Conservation (phyloP, 805 yeast species). For the Yamadazyma olivae region DNA sequence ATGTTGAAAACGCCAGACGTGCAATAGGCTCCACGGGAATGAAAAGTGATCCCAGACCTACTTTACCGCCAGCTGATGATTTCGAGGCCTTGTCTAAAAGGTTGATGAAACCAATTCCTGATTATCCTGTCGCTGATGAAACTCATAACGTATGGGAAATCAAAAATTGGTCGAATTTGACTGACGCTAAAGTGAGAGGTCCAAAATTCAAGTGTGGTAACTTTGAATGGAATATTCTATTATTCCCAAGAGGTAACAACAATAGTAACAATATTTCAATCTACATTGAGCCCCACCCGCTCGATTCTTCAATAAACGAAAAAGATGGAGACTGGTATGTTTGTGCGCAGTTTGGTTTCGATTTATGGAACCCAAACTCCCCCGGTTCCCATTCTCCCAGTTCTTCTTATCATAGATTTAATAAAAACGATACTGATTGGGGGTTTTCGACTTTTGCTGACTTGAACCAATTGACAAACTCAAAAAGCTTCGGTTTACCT, state of each 20-base stretch:
- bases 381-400: constrained; percentile 58
- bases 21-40: no score
- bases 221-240: constrained; percentile 62
- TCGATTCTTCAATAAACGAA: constrained; percentile 5
- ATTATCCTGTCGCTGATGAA: constrained; percentile 35
- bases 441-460: constrained; percentile 84
- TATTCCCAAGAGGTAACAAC: constrained; percentile 76
- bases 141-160: constrained; percentile 49
- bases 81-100: constrained; percentile 23
- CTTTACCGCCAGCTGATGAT: constrained; percentile 28
- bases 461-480: constrained; percentile 36
- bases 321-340: constrained; percentile 65
- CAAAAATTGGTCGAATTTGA: constrained; percentile 43
- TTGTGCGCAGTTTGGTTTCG: constrained; percentile 89
- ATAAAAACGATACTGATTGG: constrained; percentile 83
- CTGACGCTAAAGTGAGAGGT: constrained; percentile 44
- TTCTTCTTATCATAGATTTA: constrained; percentile 76
- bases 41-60: constrained; percentile 2
- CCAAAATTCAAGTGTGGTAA: constrained; percentile 56
- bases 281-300: constrained; percentile 74
- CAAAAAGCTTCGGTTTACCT: constrained; percentile 15
- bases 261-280: constrained; percentile 56
- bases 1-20: constrained; percentile 10
- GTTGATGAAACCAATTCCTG: constrained; percentile 35
- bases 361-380: constrained; percentile 76